Evolutionary conservation across 768 basidiomycete species (phyloP).

Genomic region (Mrakia frigida): DNA sequence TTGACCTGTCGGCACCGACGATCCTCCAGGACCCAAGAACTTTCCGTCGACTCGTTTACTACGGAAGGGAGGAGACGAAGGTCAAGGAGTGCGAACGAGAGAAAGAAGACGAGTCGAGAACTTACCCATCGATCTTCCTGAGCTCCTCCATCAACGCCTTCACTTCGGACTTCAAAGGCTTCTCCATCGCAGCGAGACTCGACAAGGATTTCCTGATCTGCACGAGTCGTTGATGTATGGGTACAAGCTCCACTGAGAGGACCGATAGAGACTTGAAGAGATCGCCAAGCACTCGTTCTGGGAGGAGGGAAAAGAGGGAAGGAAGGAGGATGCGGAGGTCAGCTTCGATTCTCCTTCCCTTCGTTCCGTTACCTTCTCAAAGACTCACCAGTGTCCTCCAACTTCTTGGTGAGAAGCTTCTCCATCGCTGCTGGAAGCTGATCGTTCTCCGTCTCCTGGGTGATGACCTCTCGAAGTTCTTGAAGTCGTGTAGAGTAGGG

Average conservation of each 20-base stretch:
- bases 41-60: conserved; percentile 90
- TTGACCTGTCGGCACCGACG: conserved; percentile 80
- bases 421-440: conserved; percentile 83
- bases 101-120: neutral
- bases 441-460: conserved; percentile 69
- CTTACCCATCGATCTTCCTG: conserved; percentile 70
- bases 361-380: conserved; percentile 30
- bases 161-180: conserved; percentile 75
- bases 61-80: neutral
- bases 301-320: neutral
- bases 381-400: conserved; percentile 79
- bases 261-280: conserved; percentile 81
- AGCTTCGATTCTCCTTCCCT: neutral
- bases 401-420: conserved; percentile 79
- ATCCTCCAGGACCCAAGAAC: conserved; percentile 82
- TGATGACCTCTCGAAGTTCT: conserved; percentile 79
- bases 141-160: conserved; percentile 88
- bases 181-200: conserved; percentile 71
- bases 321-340: conserved; percentile 4
- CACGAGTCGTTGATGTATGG: conserved; percentile 83
- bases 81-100: neutral
- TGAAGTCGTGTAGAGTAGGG: conserved; percentile 78
- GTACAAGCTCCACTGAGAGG: conserved; percentile 81
- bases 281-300: conserved; percentile 69
- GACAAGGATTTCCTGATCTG: conserved; percentile 82